Evolutionary conservation across 495 filamentous ascomycete species (phyloP), one percentile per base, ranked within the genome.

Genomic region (Penicillium samsonianum): DNA sequence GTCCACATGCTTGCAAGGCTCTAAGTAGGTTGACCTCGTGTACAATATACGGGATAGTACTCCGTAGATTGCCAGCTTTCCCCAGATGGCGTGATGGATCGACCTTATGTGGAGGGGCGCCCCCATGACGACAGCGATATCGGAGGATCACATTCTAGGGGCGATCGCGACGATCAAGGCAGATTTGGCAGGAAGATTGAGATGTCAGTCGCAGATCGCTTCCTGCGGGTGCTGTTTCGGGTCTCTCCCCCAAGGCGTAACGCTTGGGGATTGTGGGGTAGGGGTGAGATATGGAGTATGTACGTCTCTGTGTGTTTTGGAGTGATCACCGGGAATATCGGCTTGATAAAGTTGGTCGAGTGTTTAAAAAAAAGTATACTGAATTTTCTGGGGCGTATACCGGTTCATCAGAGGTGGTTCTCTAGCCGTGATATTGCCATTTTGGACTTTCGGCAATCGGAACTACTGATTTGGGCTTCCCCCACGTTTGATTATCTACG

Each of bases 151-250:
- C 4, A 22, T 31, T 10, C 30, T 37, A 19, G 12, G 9, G 31
- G 52, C 52, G 53, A 55, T 55, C 53, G 33, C 17, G 53, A 47
- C 33, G 53, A 55, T 55, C 53, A 45, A 46, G 52, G 30, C 41
- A 45, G 30, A 16, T 26, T 55, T 46, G 35, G 37, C 28, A 47
- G 16, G 38, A 31, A 53, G 52, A 55, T 51, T 38, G 50, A 40
- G 50, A 53, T 53, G 25, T 53, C 50, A 53, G 50, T 40, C 12
- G 50, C 38, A 42, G 50, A 53, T 53, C 50, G 50, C 28, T 14
- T 35, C 17, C 23, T 41, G 49, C 7, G 35, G 22, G 35, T 46
- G 12, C 20, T 10, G 5, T 25, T 45, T 45, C 43, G 48, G 25
- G 8, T 23, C 25, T 38, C 7, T 17, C 35, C 35, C n/a, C 20